Evolutionary conservation across 2,329 filamentous ascomycete species (phyloP).

Genomic region (Trichoderma sp.): DNA sequence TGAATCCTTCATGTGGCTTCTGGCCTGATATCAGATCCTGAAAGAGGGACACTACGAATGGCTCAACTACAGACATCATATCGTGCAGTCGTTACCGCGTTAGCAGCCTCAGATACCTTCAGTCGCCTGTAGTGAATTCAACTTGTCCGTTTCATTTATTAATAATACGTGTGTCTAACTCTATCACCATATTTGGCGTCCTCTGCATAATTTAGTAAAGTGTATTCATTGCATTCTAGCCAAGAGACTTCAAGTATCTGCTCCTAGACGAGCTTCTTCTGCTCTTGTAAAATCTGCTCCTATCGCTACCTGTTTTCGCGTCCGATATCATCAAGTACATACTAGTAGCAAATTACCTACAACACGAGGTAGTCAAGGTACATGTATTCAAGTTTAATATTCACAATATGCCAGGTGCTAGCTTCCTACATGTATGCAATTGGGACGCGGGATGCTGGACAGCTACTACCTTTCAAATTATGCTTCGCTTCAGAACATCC

Average conservation of each 20-base stretch:
- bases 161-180: too few relatives aligned
- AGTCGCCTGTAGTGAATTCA: too few relatives aligned
- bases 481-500: not conserved
- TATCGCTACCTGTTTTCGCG: not conserved
- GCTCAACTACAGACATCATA: too few relatives aligned
- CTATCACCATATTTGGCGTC: too few relatives aligned
- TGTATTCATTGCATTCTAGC: not conserved
- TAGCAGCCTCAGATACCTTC: too few relatives aligned
- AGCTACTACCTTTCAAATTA: not conserved
- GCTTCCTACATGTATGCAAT: not conserved
- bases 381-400: not conserved
- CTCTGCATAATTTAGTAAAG: not conserved
- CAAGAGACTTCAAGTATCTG: not conserved
- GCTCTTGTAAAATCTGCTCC: not conserved
- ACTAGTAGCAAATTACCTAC: not conserved
- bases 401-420: not conserved
- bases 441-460: not conserved
- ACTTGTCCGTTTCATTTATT: too few relatives aligned
- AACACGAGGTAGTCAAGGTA: too few relatives aligned
- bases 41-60: too few relatives aligned
- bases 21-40: too few relatives aligned
- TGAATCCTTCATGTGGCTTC: too few relatives aligned
- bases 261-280: not conserved
- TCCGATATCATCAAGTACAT: not conserved
- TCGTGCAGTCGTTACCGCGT: too few relatives aligned